phyloP scores from a whole-genome alignment of 164 flowering plant genomes.

The Echeveria elegans region DNA sequence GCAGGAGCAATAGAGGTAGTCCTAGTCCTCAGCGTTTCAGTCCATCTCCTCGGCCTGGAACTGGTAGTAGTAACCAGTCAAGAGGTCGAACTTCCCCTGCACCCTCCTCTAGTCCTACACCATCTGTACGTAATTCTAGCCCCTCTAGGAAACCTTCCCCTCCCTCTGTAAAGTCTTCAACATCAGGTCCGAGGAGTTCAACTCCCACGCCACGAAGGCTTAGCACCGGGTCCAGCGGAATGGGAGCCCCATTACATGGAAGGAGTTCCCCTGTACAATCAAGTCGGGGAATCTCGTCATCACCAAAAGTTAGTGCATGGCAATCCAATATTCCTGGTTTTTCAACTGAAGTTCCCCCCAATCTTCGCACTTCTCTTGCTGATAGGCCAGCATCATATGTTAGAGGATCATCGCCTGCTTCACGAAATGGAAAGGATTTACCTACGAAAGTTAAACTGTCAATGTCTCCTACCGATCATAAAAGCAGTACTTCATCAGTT shows the following conservation, averaged over 20 bases:
- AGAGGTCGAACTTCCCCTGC: conserved; percentile 72
- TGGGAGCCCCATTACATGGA: conserved; percentile 40
- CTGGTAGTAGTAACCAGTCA: conserved; percentile 27
- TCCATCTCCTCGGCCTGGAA: conserved; percentile 74
- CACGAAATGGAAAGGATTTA: conserved; percentile 59
- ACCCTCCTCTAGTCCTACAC: conserved; percentile 55
- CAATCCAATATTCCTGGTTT: conserved; percentile 86
- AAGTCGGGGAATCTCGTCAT: conserved; percentile 71
- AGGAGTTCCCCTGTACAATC: conserved; percentile 65
- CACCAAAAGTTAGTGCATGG: conserved; percentile 86
- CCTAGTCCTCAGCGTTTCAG: conserved; percentile 85
- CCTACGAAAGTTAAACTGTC: conserved; percentile 54
- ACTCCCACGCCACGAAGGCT: conserved; percentile 68
- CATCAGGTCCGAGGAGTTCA: conserved; percentile 54
- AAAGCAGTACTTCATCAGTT: conserved; percentile 66
- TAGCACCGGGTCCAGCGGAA: conserved; percentile 55
- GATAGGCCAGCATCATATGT: conserved; percentile 84
- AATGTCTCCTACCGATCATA: conserved; percentile 84
- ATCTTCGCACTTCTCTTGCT: conserved; percentile 85
- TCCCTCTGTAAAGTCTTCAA: conserved; percentile 55
- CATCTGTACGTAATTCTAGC: conserved; percentile 31
- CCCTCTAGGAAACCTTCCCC: conserved; percentile 69
- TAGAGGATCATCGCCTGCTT: conserved; percentile 93
- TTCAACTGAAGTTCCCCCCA: conserved; percentile 89
- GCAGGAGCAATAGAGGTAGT: conserved; percentile 68